Base-by-base conservation (phyloP, 1,284 basidiomycete species). In the Hypsizygus ulmarius region DNA sequence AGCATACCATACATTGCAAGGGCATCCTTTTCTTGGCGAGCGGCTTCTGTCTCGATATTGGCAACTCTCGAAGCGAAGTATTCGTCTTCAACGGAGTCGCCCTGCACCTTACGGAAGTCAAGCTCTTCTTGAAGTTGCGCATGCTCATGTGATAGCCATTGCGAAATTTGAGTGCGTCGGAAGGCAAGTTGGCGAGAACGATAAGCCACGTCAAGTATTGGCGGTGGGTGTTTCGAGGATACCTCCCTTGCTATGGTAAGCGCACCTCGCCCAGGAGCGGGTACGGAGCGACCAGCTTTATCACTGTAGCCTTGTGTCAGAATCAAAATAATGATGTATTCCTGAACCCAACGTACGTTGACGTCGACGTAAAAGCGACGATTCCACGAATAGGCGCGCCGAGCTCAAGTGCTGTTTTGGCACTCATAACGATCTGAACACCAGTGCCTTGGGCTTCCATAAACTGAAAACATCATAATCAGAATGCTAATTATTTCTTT, bases 381-480 rank as follows among this genome's bases (percentile, higher is more conserved):
- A 99, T 82, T 62, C 91, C 91, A 62, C 93, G 93, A 61, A 99
- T 93, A 25, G 94, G 90, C 40, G 85, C 86, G 55, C 97, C 97
- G 57, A 98, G 84, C 64, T 97, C 90, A 51, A 99, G 74, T 34
- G 97, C 97, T 12, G 93, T 97, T 75, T 90, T 93, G 15, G 96
- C 96, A 57, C 77, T 93, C 94, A 98, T 99, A 56, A 98, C 79
- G 40, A 99, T 85, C 62, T 98, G 96, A 14, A 97, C 91, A 74
- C 96, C 97, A 56, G 89, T 90, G 54, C 96, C 96, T 73, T 97
- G 93, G 19, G 93, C 84, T 71, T 99, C 96, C 96, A 99, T 95
- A 73, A 96, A 96, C 82, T 88, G 49, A 21, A 48, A 18, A 19
- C 5, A 45, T 19, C 38, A 39, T 38, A 43, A 39, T 36, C 47